A percentile compares a stretch with the other conserved stretches of the same genome.
These are phyloP conservation scores for Ceriops tagal DNA, from an alignment of 345 rosid species.

Conservation along the genomic window DNA sequence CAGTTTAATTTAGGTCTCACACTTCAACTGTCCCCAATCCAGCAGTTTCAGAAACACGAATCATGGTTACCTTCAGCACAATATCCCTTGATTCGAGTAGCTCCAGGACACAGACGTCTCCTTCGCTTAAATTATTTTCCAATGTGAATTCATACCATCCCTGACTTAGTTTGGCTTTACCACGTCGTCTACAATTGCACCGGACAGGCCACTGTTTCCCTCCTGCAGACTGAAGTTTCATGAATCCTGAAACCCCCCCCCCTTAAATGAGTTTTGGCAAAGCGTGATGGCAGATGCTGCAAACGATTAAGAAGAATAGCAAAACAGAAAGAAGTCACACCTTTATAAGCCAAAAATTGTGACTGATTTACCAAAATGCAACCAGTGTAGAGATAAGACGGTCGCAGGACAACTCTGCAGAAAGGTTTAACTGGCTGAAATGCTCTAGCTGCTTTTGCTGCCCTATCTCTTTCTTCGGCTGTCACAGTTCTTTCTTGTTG, in stretches of 20 bases:
- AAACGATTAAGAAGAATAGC: background rate
- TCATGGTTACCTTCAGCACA: slow-evolving; percentile 71
- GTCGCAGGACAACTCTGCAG: slow-evolving; percentile 78
- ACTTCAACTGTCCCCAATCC: background rate
- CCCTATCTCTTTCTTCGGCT: slow-evolving; percentile 71
- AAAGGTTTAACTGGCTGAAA: slow-evolving; percentile 75
- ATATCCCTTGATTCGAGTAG: slow-evolving; percentile 61
- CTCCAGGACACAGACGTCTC: slow-evolving; percentile 81
- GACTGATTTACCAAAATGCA: slow-evolving; percentile 65
- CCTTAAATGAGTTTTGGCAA: slow-evolving; percentile 67
- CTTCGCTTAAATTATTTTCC: slow-evolving; percentile 80
- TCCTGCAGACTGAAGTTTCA: slow-evolving; percentile 66
- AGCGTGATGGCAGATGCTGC: slow-evolving; percentile 81
- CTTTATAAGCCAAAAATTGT: background rate
- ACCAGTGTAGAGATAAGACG: slow-evolving; percentile 71
- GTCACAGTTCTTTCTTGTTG: slow-evolving; percentile 72
- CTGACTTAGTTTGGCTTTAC: slow-evolving; percentile 76
- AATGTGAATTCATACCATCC: slow-evolving; percentile 87
- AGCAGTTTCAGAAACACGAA: slow-evolving; percentile 44
- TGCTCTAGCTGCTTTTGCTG: slow-evolving; percentile 62
- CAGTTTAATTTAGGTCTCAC: slow-evolving; percentile 13
- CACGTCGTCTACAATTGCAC: slow-evolving; percentile 64
- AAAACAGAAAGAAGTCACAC: background rate
- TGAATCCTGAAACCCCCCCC: slow-evolving; percentile 74
- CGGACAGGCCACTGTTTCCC: slow-evolving; percentile 87